phyloP scores from a whole-genome alignment of 2,329 filamentous ascomycete genomes.

The Xylaria hypoxylon region DNA sequence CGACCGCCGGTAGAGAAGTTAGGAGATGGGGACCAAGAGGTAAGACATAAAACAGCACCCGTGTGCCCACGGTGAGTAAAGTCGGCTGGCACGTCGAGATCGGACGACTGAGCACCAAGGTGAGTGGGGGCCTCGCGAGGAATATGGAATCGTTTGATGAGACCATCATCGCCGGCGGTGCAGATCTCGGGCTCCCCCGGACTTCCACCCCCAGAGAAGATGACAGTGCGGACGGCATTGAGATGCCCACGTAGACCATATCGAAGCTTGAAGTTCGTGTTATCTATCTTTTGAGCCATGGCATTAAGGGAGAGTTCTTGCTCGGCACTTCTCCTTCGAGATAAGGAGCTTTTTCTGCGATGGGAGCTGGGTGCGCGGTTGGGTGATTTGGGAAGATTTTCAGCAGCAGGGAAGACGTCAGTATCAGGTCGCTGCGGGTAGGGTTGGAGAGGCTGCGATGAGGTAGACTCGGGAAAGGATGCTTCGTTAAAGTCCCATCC shows the following conservation, averaged over 20 bases:
- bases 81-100: constrained; percentile 91
- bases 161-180: constrained; percentile 93
- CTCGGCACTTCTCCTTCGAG: constrained; percentile 77
- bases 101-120: constrained; percentile 68
- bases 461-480: constrained; percentile 67
- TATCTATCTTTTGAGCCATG: constrained; percentile 71
- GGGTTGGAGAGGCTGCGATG: constrained; percentile 59
- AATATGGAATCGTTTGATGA: constrained; percentile 97
- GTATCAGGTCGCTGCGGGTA: constrained; percentile 79
- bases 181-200: constrained; percentile 97
- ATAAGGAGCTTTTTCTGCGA: constrained; percentile 83
- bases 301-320: constrained; percentile 67
- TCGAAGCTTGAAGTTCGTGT: constrained; percentile 86
- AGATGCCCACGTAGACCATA: constrained; percentile 93
- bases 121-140: constrained; percentile 77
- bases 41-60: constrained; percentile 87
- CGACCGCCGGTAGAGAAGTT: constrained; percentile 91
- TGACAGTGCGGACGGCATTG: constrained; percentile 92
- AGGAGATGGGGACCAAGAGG: constrained; percentile 86
- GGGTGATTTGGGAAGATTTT: constrained; percentile 84
- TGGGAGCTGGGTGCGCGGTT: constrained; percentile 75
- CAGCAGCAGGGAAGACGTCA: constrained; percentile 86
- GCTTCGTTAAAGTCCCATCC: constrained; percentile 95
- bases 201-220: constrained; percentile 96
- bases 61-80: constrained; percentile 95